Evolutionary conservation across 331 rosid species (phyloP).

Genomic region (Quercus tomentella): DNA sequence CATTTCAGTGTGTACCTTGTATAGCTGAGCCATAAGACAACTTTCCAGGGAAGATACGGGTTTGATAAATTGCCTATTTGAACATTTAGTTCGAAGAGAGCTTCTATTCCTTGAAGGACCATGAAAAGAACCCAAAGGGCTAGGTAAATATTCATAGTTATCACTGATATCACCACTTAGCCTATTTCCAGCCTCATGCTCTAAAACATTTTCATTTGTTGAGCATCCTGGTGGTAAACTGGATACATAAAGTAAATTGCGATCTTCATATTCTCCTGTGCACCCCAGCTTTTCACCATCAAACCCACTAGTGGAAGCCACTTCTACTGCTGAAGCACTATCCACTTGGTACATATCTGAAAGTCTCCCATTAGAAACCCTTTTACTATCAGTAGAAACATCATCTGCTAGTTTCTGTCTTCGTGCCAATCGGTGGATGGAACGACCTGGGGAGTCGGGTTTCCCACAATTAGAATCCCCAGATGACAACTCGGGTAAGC

Average conservation of each 20-base stretch:
- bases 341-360: slow-evolving; percentile 26
- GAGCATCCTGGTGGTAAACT: slow-evolving; percentile 28
- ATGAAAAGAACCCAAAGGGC: slow-evolving; percentile 26
- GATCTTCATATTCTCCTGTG: slow-evolving; percentile 19
- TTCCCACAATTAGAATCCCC: slow-evolving; percentile 47
- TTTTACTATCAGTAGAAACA: slow-evolving; percentile 27
- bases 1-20: slow-evolving; percentile 43
- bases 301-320: slow-evolving; percentile 39
- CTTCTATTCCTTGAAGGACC: slow-evolving; percentile 37
- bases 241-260: slow-evolving; percentile 35
- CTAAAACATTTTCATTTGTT: slow-evolving; percentile 15
- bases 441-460: slow-evolving; percentile 23
- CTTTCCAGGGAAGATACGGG: slow-evolving; percentile 65
- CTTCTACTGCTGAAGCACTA: slow-evolving; percentile 29
- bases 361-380: slow-evolving; percentile 21
- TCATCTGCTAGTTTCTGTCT: slow-evolving; percentile 29
- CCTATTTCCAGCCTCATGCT: slow-evolving; percentile 27
- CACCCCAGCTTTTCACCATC: slow-evolving; percentile 23
- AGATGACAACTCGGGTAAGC: slow-evolving; percentile 18
- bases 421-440: slow-evolving; percentile 14
- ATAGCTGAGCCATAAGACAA: slow-evolving; percentile 70
- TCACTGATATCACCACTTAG: slow-evolving; percentile 23
- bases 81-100: slow-evolving; percentile 34
- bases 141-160: slow-evolving; percentile 12
- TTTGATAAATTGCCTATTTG: slow-evolving; percentile 21